phyloP scores from a whole-genome alignment of 305 asterid species.

The Vinca major region DNA sequence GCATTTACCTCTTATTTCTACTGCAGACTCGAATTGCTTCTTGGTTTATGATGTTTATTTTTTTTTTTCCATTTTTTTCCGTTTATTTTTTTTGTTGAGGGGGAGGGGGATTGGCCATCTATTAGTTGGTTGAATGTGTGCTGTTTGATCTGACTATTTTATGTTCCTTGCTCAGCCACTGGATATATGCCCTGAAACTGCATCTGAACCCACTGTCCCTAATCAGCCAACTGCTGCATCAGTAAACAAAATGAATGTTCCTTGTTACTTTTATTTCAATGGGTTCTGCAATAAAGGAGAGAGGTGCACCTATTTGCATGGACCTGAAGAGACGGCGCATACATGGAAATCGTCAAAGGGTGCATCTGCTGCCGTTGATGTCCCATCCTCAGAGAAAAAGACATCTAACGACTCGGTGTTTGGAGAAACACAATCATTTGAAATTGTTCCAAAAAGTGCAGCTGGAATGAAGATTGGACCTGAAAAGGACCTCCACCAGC shows the following conservation, averaged over 20 bases:
- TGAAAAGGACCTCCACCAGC: conserved; percentile 8
- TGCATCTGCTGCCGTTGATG: conserved; percentile 18
- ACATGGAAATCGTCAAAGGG: conserved; percentile 16
- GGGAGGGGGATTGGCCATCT: conserved; percentile 1
- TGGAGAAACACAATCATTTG: conserved; percentile 13
- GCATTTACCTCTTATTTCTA: background rate
- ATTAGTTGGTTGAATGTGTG: background rate
- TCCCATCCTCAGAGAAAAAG: conserved; percentile 18
- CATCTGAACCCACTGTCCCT: conserved; percentile 15
- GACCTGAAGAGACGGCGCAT: conserved; percentile 21
- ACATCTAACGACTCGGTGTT: conserved; percentile 18
- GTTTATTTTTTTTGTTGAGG: too few species aligned
- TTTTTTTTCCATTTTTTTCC: background rate
- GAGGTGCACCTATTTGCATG: conserved; percentile 28
- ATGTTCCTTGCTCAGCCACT: conserved; percentile 26
- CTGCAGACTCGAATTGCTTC: conserved; percentile 2
- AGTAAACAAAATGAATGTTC: conserved; percentile 23
- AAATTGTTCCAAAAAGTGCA: conserved; percentile 11
- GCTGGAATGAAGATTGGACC: conserved; percentile 11
- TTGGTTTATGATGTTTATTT: background rate
- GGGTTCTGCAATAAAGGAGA: conserved; percentile 38
- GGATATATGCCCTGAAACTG: conserved; percentile 21
- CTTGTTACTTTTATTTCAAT: conserved; percentile 31
- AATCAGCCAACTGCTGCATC: conserved; percentile 19
- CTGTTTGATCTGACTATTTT: background rate